phyloP scores from a whole-genome alignment of 495 filamentous ascomycete genomes.

The Aspergillus ostianus region DNA sequence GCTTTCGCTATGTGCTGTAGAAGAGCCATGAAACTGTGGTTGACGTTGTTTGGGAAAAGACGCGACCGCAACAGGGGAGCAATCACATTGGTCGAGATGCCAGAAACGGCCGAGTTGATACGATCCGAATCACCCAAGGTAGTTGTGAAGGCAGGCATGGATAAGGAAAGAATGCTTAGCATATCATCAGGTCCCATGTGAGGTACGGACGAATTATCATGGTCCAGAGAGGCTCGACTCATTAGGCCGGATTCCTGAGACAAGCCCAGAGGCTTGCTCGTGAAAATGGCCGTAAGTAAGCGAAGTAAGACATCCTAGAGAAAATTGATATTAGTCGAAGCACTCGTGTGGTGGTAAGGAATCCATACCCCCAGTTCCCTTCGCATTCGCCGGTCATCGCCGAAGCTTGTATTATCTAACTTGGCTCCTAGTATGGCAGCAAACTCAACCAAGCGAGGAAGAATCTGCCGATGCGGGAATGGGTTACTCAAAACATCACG shows the following conservation, averaged over 20 bases:
- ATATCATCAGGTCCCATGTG: slow-evolving; percentile 67
- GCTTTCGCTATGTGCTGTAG: slow-evolving; percentile 74
- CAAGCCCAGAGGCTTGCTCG: slow-evolving; percentile 71
- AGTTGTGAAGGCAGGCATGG: slow-evolving; percentile 80
- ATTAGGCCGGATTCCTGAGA: slow-evolving; percentile 43
- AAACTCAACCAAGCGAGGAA: slow-evolving; percentile 85
- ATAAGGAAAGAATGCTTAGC: slow-evolving; percentile 71
- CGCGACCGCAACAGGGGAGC: slow-evolving; percentile 81
- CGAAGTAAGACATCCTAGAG: slow-evolving; percentile 81
- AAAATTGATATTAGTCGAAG: slow-evolving; percentile 24
- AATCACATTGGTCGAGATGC: slow-evolving; percentile 80
- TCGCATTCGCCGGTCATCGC: slow-evolving; percentile 91
- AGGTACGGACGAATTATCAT: slow-evolving; percentile 40
- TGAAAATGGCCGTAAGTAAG: slow-evolving; percentile 86
- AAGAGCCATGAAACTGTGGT: slow-evolving; percentile 64
- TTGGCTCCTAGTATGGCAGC: slow-evolving; percentile 87
- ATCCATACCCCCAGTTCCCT: slow-evolving; percentile 80
- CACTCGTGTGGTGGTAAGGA: slow-evolving; percentile 1
- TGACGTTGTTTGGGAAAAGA: slow-evolving; percentile 83
- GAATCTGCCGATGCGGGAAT: slow-evolving; percentile 86
- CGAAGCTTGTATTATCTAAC: slow-evolving; percentile 95
- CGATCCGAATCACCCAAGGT: slow-evolving; percentile 85
- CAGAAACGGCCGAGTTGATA: slow-evolving; percentile 69
- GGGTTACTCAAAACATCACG: slow-evolving; percentile 90
- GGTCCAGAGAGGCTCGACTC: slow-evolving; percentile 43